Evolutionary conservation across 805 yeast genomes (phyloP).

Genomic region (Candida sphagnicola): DNA sequence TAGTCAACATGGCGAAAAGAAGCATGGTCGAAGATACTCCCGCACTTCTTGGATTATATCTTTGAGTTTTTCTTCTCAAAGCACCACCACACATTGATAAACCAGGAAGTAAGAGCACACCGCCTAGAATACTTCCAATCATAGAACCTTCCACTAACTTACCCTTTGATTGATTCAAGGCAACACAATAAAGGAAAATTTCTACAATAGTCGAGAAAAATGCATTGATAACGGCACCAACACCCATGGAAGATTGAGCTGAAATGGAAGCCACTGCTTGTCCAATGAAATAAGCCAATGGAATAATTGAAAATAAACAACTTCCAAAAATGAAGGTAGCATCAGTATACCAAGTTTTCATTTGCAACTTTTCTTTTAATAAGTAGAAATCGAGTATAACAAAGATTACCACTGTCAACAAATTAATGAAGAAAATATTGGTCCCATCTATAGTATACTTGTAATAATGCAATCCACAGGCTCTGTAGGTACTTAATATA

Average conservation of each 20-base stretch:
- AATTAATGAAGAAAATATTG: slow-evolving; percentile 84
- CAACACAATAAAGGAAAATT: slow-evolving; percentile 87
- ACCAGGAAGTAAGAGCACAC: slow-evolving; percentile 88
- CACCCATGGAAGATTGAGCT: slow-evolving; percentile 98
- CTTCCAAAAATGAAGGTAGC: slow-evolving; percentile 66
- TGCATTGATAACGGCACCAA: slow-evolving; percentile 97
- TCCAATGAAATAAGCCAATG: slow-evolving; percentile 94
- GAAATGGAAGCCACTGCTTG: slow-evolving; percentile 99
- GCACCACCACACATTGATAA: slow-evolving; percentile 98
- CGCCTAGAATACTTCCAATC: slow-evolving; percentile 91
- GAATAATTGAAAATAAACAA: slow-evolving; percentile 81
- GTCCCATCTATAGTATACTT: slow-evolving; percentile 97
- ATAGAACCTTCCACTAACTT: slow-evolving; percentile 91
- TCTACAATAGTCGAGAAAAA: slow-evolving; percentile 96
- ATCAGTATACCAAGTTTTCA: slow-evolving; percentile 48
- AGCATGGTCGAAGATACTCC: slow-evolving; percentile 97
- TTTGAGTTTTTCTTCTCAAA: slow-evolving; percentile 81
- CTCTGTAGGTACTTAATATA: slow-evolving; percentile 84
- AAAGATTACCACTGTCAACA: slow-evolving; percentile 73
- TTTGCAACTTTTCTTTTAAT: slow-evolving; percentile 41
- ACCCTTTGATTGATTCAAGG: slow-evolving; percentile 80
- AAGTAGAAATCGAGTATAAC: slow-evolving; percentile 77
- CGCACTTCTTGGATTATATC: slow-evolving; percentile 94
- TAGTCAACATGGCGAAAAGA: slow-evolving; percentile 81
- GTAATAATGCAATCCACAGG: slow-evolving; percentile 89